Evolutionary conservation across 1,284 basidiomycete species (phyloP).

Genomic region (Sphagnurus paluster): DNA sequence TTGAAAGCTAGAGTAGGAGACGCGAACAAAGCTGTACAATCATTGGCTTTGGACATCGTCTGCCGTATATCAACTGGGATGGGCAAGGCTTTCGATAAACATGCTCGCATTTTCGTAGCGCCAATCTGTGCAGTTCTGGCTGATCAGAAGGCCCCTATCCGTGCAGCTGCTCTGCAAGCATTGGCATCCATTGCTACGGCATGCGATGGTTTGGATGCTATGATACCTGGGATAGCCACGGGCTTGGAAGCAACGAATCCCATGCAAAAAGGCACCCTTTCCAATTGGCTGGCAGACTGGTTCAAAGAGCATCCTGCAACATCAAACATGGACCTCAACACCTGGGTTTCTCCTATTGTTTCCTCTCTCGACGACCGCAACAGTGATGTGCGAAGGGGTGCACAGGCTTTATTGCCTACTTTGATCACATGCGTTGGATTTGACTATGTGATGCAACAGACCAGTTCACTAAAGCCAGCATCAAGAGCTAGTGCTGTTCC

Average conservation of each 20-base stretch:
- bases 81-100: conserved; percentile 94
- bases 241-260: conserved; percentile 90
- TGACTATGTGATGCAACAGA: conserved; percentile 86
- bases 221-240: conserved; percentile 78
- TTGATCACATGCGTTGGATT: conserved; percentile 81
- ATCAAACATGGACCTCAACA: conserved; percentile 69
- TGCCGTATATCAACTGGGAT: conserved; percentile 90
- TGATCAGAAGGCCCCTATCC: conserved; percentile 91
- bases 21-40: conserved; percentile 93
- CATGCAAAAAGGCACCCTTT: conserved; percentile 79
- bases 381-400: conserved; percentile 90
- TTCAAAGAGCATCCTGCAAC: conserved; percentile 66
- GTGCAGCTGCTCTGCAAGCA: conserved; percentile 77
- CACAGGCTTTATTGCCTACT: conserved; percentile 79
- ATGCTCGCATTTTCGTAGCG: conserved; percentile 74
- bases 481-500: conserved; percentile 85
- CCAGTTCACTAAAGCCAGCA: conserved; percentile 88
- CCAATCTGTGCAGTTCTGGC: conserved; percentile 86
- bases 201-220: conserved; percentile 80
- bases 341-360: conserved; percentile 74
- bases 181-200: conserved; percentile 85
- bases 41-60: conserved; percentile 88
- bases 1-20: conserved; percentile 90
- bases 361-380: conserved; percentile 90
- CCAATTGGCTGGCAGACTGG: conserved; percentile 86